Evolutionary conservation across 495 filamentous ascomycete species (phyloP).

Genomic region (Jackrogersella multiformis): DNA sequence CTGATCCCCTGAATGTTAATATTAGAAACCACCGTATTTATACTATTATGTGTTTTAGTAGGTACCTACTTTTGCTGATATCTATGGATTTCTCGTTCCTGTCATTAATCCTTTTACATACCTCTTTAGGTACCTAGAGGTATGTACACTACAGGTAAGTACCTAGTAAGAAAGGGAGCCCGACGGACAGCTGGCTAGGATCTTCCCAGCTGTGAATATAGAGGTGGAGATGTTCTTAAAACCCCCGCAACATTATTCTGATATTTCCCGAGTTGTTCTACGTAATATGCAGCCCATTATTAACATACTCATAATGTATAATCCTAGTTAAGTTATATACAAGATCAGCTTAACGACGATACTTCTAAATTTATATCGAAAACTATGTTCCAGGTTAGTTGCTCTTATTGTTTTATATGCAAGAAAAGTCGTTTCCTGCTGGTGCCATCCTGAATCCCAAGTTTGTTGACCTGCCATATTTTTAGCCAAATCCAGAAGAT

Average conservation of each 20-base stretch:
- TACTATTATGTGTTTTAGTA: too few relatives aligned
- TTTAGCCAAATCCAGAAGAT: conserved; percentile 63
- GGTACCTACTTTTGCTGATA: too few relatives aligned
- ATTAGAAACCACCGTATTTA: background rate
- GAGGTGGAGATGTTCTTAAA: background rate
- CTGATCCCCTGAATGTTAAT: conserved; percentile 3
- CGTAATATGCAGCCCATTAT: too few relatives aligned
- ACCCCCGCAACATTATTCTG: background rate
- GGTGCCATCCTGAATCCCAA: too few relatives aligned
- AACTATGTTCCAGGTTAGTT: conserved; percentile 41
- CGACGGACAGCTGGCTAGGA: conserved; percentile 4
- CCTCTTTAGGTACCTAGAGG: too few relatives aligned
- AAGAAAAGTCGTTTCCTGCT: background rate
- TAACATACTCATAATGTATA: background rate
- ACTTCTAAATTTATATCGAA: background rate
- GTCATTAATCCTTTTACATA: too few relatives aligned
- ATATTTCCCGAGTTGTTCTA: too few relatives aligned
- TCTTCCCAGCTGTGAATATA: conserved; percentile 11
- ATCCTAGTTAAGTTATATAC: background rate
- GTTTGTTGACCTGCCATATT: conserved; percentile 14
- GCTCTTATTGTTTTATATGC: background rate
- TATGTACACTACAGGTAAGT: too few relatives aligned
- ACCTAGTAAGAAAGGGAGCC: too few relatives aligned
- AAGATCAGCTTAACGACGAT: background rate
- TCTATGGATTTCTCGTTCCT: too few relatives aligned